Evolutionary conservation across 2,329 filamentous ascomycete genomes (phyloP), one percentile per base, ranked within the genome.

Genomic region (Fusarium hostae): DNA sequence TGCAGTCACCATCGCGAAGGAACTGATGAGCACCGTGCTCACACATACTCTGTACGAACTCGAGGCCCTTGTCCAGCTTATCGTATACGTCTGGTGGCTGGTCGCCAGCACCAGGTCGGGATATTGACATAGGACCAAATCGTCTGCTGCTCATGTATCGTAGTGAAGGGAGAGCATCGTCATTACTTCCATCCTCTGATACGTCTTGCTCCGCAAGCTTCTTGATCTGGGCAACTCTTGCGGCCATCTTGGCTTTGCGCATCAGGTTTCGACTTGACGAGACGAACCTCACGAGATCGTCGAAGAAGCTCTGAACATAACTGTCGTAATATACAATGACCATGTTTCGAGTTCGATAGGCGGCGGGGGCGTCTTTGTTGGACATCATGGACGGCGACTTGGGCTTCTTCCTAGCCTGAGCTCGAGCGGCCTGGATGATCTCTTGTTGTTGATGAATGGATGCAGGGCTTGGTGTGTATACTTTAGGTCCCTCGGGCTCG

Each of bases 321-420:
- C 92, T 93, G 78, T 98, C 95, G 79, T 97, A 98, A 81, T 94
- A 95, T n/a, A 97, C 92, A 41, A 96, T 91, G 45, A 95, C 91
- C 86, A 94, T 92, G 62, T 87, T 91, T 72, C 92, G 89, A 6
- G 89, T 90, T 59, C 92, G 90, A 78, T 91, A 92, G 68, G 89
- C 88, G 15, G 84, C 80, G 1, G 84, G 79, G 4, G 82, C 78
- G 15, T 87, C 85, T 40, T 83, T 82, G 37, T 80, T 83, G 45
- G 86, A 89, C 54, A 85, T 73, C 72, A 88, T 81, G 0, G 87
- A 89, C 30, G 86, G 82, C 15, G 86, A 84, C 57, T 86, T 84
- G 59, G 84, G 83, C 50, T 83, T 84, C 74, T 84, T 88, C 72
- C 84, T 86, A 26, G 85, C 78, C 9, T 84, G 84, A 7, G 84